These are phyloP conservation scores for Nemania diffusa DNA, from an alignment of 2,329 filamentous ascomycete species.

Conservation along the genomic window DNA sequence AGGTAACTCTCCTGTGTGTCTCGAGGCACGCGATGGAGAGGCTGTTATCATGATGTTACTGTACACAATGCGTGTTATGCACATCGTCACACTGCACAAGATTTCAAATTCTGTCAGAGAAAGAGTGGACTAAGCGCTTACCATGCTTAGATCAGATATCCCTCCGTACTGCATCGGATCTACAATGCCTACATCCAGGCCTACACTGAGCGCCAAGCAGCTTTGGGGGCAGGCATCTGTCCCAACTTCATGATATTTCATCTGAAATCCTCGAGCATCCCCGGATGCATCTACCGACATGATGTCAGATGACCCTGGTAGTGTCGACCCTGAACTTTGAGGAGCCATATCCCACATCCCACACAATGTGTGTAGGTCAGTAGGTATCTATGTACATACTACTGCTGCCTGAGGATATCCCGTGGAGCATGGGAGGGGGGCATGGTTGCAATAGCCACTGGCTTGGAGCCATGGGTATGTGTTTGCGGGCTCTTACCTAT, in stretches of 20 bases:
- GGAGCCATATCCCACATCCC: not conserved
- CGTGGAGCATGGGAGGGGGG: not conserved
- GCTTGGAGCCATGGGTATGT: not conserved
- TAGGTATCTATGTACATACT: too few relatives aligned
- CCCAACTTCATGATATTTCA: not conserved
- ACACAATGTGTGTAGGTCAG: not conserved
- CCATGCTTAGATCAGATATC: constrained; percentile 10
- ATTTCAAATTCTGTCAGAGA: constrained; percentile 28
- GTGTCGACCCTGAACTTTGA: not conserved
- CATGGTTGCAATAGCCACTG: not conserved
- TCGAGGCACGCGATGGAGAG: not conserved
- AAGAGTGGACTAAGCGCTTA: constrained; percentile 7
- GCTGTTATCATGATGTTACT: constrained; percentile 4
- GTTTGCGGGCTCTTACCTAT: not conserved
- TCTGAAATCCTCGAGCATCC: not conserved
- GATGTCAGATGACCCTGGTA: not conserved
- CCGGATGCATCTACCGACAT: constrained; percentile 9
- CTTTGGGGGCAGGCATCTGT: not conserved
- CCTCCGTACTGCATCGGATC: not conserved
- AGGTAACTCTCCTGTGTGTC: not conserved
- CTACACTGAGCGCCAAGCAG: not conserved
- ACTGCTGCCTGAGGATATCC: not conserved
- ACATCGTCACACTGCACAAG: constrained; percentile 11
- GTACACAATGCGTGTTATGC: not conserved
- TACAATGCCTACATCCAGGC: not conserved